Evolutionary conservation across 352 stramenopile species (phyloP), one percentile per base, ranked within the genome.

Genomic region (Phytophthora multivora): DNA sequence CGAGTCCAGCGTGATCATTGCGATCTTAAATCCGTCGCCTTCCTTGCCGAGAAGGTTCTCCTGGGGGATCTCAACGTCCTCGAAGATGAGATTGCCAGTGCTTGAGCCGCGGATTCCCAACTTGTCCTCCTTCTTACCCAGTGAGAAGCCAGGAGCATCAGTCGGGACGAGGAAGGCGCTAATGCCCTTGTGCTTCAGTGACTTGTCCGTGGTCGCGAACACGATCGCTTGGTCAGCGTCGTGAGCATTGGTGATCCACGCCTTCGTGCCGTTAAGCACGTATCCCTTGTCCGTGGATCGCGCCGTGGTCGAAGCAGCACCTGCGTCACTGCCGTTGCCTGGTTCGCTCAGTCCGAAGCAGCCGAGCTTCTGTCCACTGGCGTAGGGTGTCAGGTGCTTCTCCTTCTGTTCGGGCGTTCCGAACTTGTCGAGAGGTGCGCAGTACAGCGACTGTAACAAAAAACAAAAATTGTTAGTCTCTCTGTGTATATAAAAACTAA

Each of bases 121-220:
- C 67, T 99, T 99, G 68, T 99, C 97, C 72, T 99, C 97, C 66
- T 98, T 98, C 71, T 98, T 98, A 55, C 97, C 97, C 18, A 99
- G 75, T 36, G 90, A 97, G 58, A 99, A 98, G 25, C 96, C 96
- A 6, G 91, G 82, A 21, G 83, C 77, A 68, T 97, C 79, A 19
- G 83, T 97, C 12, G 93, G 90, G 38, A 99, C 94, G 56, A 99
- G 86, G 69, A 99, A 99, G 3, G 96, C 96, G 31, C 91, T 98
- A 64, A 99, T 99, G 33, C 96, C 96, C 77, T 98, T 98, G 83
- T 98, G 90, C 71, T 93, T 97, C 41, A 91, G 77, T 25, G 83
- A 93, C 75, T 98, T 99, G 79, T 99, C 95, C 2, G 97, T 99
- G 25, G 97, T 99, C 23, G 97, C 97, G 79, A 99, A 99, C 40